Percentiles rank a stretch among this genome's conserved stretches.
These are phyloP conservation scores for Suhomyces emberorum DNA, from an alignment of 805 yeast genomes.

Conservation along the genomic window DNA sequence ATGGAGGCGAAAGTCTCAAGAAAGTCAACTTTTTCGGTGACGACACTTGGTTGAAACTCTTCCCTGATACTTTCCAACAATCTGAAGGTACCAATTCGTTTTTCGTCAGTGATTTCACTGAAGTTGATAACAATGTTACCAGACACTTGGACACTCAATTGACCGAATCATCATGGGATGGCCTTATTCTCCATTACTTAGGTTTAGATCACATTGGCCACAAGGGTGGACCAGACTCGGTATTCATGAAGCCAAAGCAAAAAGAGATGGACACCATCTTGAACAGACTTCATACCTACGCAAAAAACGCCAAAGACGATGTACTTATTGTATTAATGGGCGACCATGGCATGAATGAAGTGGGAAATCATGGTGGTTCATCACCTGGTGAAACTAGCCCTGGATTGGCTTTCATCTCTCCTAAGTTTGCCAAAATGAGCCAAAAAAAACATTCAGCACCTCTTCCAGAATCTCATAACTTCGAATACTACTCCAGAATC, in stretches of 20 bases:
- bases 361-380: constrained; percentile 97
- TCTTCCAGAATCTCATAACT: constrained; percentile 39
- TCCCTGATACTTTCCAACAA: constrained; percentile 64
- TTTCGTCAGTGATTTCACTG: constrained; percentile 91
- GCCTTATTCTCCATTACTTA: constrained; percentile 79
- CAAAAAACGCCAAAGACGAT: constrained; percentile 17
- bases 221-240: constrained; percentile 85
- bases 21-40: constrained; percentile 87
- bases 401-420: constrained; percentile 68
- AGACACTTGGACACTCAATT: constrained; percentile 72
- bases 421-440: constrained; percentile 38
- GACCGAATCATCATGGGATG: constrained; percentile 63
- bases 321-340: constrained; percentile 79
- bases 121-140: constrained; percentile 91
- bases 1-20: constrained; percentile 23
- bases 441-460: constrained; percentile 34
- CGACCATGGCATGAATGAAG: constrained; percentile 95
- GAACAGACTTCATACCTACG: constrained; percentile 41
- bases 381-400: constrained; percentile 90
- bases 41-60: constrained; percentile 94
- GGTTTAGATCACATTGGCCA: constrained; percentile 98
- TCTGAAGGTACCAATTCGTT: constrained; percentile 90
- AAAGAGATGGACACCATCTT: constrained; percentile 79
- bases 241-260: constrained; percentile 79
- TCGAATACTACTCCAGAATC: constrained; percentile 48